These are phyloP conservation scores for Fusarium floridanum DNA, from an alignment of 2,329 filamentous ascomycete species.

Conservation along the genomic window DNA sequence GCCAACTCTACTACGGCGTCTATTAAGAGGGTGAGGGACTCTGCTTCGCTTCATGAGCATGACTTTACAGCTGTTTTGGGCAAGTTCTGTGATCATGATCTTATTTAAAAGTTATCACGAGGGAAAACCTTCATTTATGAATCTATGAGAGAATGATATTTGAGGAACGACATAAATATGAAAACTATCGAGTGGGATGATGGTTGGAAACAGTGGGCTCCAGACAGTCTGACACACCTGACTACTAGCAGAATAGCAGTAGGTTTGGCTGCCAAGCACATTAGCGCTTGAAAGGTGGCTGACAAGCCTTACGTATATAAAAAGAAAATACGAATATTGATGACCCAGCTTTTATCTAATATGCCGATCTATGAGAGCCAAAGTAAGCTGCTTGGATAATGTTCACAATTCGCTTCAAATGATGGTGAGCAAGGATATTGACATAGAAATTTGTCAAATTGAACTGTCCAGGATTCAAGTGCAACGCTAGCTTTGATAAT, in stretches of 20 bases:
- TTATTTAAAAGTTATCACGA: conserved; percentile 24
- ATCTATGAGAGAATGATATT: background rate
- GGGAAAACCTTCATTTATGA: background rate
- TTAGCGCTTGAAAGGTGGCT: background rate
- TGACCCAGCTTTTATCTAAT: background rate
- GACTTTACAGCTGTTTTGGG: conserved; percentile 20
- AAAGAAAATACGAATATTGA: background rate
- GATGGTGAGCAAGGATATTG: background rate
- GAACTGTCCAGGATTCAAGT: background rate
- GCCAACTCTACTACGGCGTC: conserved; percentile 32
- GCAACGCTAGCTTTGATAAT: background rate
- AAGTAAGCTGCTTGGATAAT: background rate
- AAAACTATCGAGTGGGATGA: background rate
- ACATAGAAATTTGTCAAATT: background rate
- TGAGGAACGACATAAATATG: background rate
- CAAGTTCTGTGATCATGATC: conserved; percentile 45
- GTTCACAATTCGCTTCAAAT: background rate
- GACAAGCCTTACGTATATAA: background rate
- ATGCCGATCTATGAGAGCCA: background rate
- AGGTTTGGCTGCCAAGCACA: background rate
- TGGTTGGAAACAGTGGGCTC: background rate
- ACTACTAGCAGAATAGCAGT: background rate
- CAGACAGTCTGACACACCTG: background rate
- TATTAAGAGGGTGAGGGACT: conserved; percentile 35
- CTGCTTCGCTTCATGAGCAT: conserved; percentile 36